Conservation (phyloP, 225 moss, liverwort and hornwort genomes). For the Sphagnum tenellum region DNA sequence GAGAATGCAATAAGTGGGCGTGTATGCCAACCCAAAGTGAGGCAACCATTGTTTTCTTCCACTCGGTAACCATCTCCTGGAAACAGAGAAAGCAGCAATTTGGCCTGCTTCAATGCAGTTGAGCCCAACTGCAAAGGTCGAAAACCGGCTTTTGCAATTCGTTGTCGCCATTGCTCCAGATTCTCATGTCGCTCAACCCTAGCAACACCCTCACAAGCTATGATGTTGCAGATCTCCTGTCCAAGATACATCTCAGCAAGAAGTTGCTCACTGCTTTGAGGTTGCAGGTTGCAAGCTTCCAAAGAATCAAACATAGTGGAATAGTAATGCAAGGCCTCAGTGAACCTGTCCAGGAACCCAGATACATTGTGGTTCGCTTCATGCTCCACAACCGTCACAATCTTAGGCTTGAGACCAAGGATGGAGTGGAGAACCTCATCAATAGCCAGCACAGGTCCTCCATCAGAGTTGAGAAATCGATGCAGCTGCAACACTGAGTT, state of each 20-base stretch:
- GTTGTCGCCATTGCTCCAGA: slow-evolving; percentile 45
- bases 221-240: slow-evolving; percentile 64
- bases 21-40: slow-evolving; percentile 64
- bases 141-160: slow-evolving; percentile 52
- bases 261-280: slow-evolving; percentile 35
- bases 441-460: slow-evolving; percentile 29
- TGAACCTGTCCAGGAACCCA: slow-evolving; percentile 51
- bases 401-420: slow-evolving; percentile 35
- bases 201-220: slow-evolving; percentile 60
- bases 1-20: slow-evolving; percentile 65
- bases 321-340: slow-evolving; percentile 65
- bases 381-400: slow-evolving; percentile 64
- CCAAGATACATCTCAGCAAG: slow-evolving; percentile 65
- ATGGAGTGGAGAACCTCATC: slow-evolving; percentile 50
- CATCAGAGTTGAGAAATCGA: slow-evolving; percentile 37
- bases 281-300: slow-evolving; percentile 44
- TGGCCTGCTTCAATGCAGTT: slow-evolving; percentile 55
- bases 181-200: slow-evolving; percentile 69
- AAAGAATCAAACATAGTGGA: slow-evolving; percentile 77
- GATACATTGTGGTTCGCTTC: slow-evolving; percentile 70
- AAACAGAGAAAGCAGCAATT: slow-evolving; percentile 49
- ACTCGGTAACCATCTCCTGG: slow-evolving; percentile 63
- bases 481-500: slow-evolving; percentile 62
- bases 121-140: slow-evolving; percentile 36
- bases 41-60: slow-evolving; percentile 49